phyloP scores from a whole-genome alignment of 441 rosid species.

The Dalechampia spathulata region DNA sequence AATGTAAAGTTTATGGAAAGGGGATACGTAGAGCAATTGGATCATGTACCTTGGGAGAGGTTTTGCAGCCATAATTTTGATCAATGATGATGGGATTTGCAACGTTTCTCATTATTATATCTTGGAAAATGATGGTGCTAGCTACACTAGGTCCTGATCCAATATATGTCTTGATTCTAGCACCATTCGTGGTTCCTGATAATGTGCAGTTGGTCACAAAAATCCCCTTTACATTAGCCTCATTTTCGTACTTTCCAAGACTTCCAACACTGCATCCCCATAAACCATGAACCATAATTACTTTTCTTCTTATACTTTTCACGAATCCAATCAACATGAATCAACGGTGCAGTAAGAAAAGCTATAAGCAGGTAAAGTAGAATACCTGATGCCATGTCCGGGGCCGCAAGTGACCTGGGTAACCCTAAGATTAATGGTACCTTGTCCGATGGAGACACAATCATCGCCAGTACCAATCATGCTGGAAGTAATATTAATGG shows the following conservation, averaged over 20 bases:
- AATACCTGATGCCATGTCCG: constrained; percentile 81
- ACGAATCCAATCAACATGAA: too few relatives aligned
- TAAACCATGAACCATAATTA: too few relatives aligned
- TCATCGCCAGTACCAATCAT: constrained; percentile 52
- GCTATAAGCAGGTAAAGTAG: too few relatives aligned
- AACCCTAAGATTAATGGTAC: constrained; percentile 43
- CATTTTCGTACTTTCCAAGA: constrained; percentile 56
- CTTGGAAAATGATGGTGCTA: constrained; percentile 37
- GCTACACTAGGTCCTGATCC: constrained; percentile 50
- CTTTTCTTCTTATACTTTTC: too few relatives aligned
- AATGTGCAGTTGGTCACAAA: constrained; percentile 44
- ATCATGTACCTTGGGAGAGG: too few relatives aligned
- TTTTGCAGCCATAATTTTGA: constrained; percentile 25
- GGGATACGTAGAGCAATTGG: too few relatives aligned
- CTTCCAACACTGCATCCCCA: constrained; percentile 62
- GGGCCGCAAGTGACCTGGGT: constrained; percentile 60
- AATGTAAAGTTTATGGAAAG: too few relatives aligned
- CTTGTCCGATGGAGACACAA: constrained; percentile 57
- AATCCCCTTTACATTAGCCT: constrained; percentile 60
- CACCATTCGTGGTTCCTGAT: constrained; percentile 42
- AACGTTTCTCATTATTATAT: constrained; percentile 53
- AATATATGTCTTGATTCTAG: constrained; percentile 74
- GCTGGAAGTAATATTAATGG: constrained; percentile 32
- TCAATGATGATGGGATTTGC: constrained; percentile 70
- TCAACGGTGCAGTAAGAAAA: too few relatives aligned